These are phyloP conservation scores for Tilletiopsis washingtonensis DNA, from an alignment of 1,284 basidiomycete species.

Conservation along the genomic window DNA sequence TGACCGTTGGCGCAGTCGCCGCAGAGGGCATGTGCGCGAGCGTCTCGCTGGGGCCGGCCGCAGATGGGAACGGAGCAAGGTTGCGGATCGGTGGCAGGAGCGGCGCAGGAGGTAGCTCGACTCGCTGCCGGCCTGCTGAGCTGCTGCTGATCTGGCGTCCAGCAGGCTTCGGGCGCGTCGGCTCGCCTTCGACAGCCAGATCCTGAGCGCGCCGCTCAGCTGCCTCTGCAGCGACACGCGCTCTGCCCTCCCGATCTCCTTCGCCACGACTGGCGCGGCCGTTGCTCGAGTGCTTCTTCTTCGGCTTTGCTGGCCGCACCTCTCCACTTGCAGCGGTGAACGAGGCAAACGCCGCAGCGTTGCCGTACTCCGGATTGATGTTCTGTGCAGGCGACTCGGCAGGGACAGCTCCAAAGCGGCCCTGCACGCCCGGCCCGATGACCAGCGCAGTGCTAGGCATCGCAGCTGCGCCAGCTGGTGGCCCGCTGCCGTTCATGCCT, in stretches of 20 bases:
- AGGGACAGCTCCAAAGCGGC: slow-evolving; percentile 12
- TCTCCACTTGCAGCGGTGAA: slow-evolving; percentile 31
- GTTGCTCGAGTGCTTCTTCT: not conserved
- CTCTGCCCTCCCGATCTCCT: too few relatives aligned
- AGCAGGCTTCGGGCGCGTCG: not conserved
- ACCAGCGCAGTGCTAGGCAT: slow-evolving; percentile 37
- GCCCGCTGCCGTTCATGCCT: slow-evolving; percentile 13
- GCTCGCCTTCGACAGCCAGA: not conserved
- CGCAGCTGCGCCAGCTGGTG: slow-evolving; percentile 1
- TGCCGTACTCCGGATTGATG: slow-evolving; percentile 18
- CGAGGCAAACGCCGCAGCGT: slow-evolving; percentile 24
- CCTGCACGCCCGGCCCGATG: slow-evolving; percentile 41
- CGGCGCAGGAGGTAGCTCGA: slow-evolving; percentile 16
- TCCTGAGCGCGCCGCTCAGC: too few relatives aligned
- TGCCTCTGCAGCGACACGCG: too few relatives aligned
- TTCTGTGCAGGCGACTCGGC: not conserved
- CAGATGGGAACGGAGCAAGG: slow-evolving; percentile 24
- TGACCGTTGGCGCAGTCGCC: not conserved
- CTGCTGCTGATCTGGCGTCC: too few relatives aligned
- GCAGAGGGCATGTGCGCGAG: not conserved
- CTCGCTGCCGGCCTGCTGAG: slow-evolving; percentile 7
- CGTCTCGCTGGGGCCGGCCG: not conserved
- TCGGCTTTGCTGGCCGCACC: slow-evolving; percentile 5
- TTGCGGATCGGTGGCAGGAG: slow-evolving; percentile 28
- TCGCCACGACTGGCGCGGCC: not conserved